Base-by-base conservation (phyloP, 257 asterid genomes). In the Rubia yunnanensis region DNA sequence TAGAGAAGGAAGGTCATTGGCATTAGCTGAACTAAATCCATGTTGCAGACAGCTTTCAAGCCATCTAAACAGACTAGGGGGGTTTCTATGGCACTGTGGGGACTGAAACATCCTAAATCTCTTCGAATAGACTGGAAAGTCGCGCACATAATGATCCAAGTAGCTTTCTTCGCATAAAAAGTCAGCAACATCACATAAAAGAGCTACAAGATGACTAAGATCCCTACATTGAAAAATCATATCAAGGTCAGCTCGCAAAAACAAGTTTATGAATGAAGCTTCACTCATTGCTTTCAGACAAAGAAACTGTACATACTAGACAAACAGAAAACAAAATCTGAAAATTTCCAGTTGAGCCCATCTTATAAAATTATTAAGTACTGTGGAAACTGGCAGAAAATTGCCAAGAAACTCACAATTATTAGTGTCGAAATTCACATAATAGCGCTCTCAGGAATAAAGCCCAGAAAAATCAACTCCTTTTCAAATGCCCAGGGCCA, bases 41-140 rank as follows among this genome's bases (percentile, higher is more conserved):
- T 73, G 83, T 74, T 56, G 85, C 80, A 89, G 79, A 81, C 97
- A 90, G 76, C 72, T 79, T 72, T 86, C 94, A 52, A 94, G 89
- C 99, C 99, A 90, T 80, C 94, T 83, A 81, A 88, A 87, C 72
- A 94, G 74, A 81, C 84, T 86, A 71, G 99, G 95, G 61, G 99
- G 94, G 64, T 36, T 71, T 76, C 68, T 83, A 66, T 74, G 64
- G 70, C 77, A 70, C 63, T n/a, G 54, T 57, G 72, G 48, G 73
- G 50, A 65, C 68, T 73, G 78, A 35, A 75, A 70, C 75, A 72
- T 63, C 72, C 64, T 76, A 68, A 74, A 67, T 52, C 76, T 83
- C 70, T 76, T 80, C 72, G 78, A 67, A 77, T 82, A 79, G 49
- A 68, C 74, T 56, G 99, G 99, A 78, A 88, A 90, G 80, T 94